Percentiles rank a stretch among this genome's conserved stretches.
phyloP scores from a whole-genome alignment of 371 early-diverging fungal species.

The Encephalitozoon intestinalis region DNA sequence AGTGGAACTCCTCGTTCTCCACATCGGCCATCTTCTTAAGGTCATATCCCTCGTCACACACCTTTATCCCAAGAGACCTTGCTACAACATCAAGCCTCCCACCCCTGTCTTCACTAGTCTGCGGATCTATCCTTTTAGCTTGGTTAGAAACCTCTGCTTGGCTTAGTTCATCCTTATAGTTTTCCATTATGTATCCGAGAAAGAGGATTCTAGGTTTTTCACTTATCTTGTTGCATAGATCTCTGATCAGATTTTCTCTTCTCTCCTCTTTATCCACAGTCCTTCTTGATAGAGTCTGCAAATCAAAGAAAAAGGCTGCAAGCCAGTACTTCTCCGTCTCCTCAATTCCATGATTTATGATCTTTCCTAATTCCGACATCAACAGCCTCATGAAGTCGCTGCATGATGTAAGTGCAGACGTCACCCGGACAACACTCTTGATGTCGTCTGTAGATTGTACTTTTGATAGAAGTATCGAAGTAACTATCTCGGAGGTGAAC shows the following conservation, averaged over 20 bases:
- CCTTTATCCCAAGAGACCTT: neutral
- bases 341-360: neutral
- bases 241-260: neutral
- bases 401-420: constrained; percentile 8
- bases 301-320: neutral
- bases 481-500: constrained; percentile 34
- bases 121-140: neutral
- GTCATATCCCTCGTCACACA: neutral
- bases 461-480: constrained; percentile 3
- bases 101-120: neutral
- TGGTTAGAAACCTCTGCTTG: neutral
- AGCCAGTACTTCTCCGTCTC: constrained; percentile 1
- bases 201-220: neutral
- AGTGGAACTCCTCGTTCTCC: constrained; percentile 16
- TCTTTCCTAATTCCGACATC: neutral
- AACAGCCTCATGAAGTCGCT: neutral
- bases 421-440: constrained; percentile 10
- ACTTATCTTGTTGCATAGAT: neutral
- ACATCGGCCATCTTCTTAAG: neutral
- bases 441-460: neutral
- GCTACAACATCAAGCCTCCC: neutral
- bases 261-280: neutral
- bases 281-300: neutral
- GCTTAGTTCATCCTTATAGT: neutral
- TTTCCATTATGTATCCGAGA: constrained; percentile 5